These are phyloP conservation scores for Ambrosia artemisiifolia DNA, from an alignment of 129 eudicot species.

Conservation along the genomic window DNA sequence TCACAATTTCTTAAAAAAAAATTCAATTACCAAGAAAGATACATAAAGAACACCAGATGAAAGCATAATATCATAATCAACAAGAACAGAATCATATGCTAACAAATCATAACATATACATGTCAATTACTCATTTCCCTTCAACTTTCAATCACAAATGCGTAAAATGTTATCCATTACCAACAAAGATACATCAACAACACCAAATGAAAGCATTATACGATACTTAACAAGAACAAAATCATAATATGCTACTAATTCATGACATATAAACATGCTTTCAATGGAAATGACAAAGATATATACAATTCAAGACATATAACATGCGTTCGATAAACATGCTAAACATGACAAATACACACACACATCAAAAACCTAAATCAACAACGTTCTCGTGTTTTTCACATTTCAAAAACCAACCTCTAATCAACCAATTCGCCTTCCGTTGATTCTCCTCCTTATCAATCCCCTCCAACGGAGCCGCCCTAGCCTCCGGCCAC, in stretches of 20 bases:
- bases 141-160: not conserved
- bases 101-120: not conserved
- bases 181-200: not conserved
- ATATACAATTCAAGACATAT: too few relatives aligned
- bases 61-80: not conserved
- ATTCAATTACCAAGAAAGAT: not conserved
- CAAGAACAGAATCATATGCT: not conserved
- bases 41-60: not conserved
- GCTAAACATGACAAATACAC: too few relatives aligned
- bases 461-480: slow-evolving; percentile 33
- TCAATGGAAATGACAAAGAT: too few relatives aligned
- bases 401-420: slow-evolving; percentile 41
- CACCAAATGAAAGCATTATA: not conserved
- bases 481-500: slow-evolving; percentile 60
- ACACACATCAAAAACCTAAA: too few relatives aligned
- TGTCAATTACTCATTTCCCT: not conserved
- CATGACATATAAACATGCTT: not conserved
- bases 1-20: too few relatives aligned
- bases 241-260: not conserved
- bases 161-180: not conserved
- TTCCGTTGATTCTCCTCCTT: slow-evolving; percentile 63
- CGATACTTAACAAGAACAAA: not conserved
- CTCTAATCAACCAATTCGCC: slow-evolving; percentile 70
- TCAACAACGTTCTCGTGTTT: slow-evolving; percentile 12
- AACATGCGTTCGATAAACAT: too few relatives aligned